These are phyloP conservation scores for Eucalyptus decipiens DNA, from an alignment of 345 rosid genomes.

Conservation along the genomic window DNA sequence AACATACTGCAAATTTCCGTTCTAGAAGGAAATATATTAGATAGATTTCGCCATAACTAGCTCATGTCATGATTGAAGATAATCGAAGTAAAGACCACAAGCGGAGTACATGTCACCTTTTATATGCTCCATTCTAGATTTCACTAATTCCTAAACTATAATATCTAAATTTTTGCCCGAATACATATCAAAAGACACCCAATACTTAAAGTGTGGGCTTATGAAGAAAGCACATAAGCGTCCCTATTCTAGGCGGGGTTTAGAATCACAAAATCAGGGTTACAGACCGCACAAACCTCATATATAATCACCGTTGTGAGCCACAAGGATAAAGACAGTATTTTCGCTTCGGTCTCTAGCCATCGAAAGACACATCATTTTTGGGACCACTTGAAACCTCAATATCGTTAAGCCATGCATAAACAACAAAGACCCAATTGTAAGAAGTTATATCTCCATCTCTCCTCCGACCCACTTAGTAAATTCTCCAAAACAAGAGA, in stretches of 20 bases:
- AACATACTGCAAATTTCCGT: not conserved
- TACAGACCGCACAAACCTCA: not conserved
- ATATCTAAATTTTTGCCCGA: not conserved
- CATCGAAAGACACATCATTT: not conserved
- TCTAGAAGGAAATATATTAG: not conserved
- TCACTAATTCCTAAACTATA: not conserved
- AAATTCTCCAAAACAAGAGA: not conserved
- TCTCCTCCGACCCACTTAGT: not conserved
- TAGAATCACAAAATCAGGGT: not conserved
- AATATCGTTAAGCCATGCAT: not conserved
- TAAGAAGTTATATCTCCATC: not conserved
- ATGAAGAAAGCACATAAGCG: not conserved
- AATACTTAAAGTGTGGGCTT: not conserved
- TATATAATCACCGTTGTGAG: not conserved
- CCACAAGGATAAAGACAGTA: not conserved
- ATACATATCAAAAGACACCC: not conserved
- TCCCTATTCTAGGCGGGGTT: not conserved
- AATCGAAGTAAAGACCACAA: not conserved
- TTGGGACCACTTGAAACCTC: not conserved
- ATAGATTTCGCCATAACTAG: not conserved
- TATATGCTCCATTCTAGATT: no score
- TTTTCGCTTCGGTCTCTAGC: not conserved
- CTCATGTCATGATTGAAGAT: not conserved
- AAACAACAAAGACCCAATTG: not conserved
- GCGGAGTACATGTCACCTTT: not conserved